Evolutionary conservation across 1,284 basidiomycete genomes (phyloP).

Genomic region (Puccinia novopanici): DNA sequence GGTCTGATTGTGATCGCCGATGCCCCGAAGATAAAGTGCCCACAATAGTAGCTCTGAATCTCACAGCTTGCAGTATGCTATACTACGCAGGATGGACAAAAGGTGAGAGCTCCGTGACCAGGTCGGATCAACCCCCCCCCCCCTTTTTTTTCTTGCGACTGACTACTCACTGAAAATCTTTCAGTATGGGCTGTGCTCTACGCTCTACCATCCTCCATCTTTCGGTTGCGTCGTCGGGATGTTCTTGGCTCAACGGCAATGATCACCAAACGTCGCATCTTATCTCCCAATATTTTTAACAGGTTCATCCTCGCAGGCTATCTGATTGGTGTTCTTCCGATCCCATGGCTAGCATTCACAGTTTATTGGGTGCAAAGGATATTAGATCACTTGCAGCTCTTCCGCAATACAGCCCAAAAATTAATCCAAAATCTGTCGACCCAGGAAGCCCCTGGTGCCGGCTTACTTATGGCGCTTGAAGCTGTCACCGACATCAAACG

Average conservation of each 20-base stretch:
- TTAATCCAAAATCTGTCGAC: constrained; percentile 19
- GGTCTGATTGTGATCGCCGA: constrained; percentile 32
- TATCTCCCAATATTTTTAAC: constrained; percentile 47
- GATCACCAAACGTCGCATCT: constrained; percentile 37
- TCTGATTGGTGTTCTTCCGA: constrained; percentile 32
- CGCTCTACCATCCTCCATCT: constrained; percentile 47
- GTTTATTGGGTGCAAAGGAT: constrained; percentile 45
- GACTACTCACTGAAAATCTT: background rate
- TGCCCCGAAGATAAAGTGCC: constrained; percentile 10
- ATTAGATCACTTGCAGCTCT: constrained; percentile 1
- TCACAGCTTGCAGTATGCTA: constrained; percentile 29
- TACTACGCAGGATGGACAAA: constrained; percentile 48
- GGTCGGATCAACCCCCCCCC: too few relatives aligned
- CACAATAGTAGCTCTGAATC: constrained; percentile 33
- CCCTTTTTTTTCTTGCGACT: background rate
- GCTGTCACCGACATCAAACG: constrained; percentile 20
- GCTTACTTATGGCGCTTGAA: constrained; percentile 14
- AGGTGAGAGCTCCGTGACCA: constrained; percentile 16
- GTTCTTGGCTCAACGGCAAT: constrained; percentile 41
- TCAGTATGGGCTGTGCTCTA: constrained; percentile 47
- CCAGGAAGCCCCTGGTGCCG: constrained; percentile 5
- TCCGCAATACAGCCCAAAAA: constrained; percentile 13
- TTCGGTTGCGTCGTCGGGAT: constrained; percentile 45
- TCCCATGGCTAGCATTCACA: constrained; percentile 41
- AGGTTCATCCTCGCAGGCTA: constrained; percentile 25